Base-by-base conservation (phyloP, 345 rosid species). In the Sisymbrium irio region DNA sequence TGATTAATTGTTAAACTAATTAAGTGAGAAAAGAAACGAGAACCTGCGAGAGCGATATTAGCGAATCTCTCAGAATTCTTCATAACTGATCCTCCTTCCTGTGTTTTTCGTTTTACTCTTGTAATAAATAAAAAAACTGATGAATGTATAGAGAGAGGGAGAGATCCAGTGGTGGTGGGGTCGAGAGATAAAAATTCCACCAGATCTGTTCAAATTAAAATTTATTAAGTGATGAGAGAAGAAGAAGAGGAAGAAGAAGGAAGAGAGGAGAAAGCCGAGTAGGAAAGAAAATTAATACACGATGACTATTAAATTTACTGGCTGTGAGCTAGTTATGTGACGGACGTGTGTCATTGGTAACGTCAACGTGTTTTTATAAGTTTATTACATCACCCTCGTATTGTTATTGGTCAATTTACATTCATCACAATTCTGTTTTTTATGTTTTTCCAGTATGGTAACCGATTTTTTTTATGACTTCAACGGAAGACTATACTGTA, bases 31-130 rank as follows among this genome's bases (percentile, higher is more conserved):
- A 46, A 3, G 5, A 36, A 50, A 74, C 2, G 72, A 57, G 75
- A 60, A 93, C 98, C 98, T 89, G 88, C 97, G 68, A 93, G 88
- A 42, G 90, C 93, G 40, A 84, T 59, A 80, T 89, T 90, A 2
- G 98, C 92, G 13, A 90, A 42, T 71, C 87, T 88, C 78, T 93
- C 98, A 61, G 81, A 56, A 74, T 83, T 91, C 88, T 88, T 94
- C 97, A 91, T 91, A 19, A 67, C n/a, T 74, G 62, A 9, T 64
- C 55, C 47, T 64, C 55, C 39, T 44, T 64, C 55, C 39, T 44
- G 27, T 39, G 65, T 61, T 32, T 32, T 27, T 9, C 62, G 78
- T 59, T 66, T 47, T 20, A 59, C 78, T 49, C 78, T 59, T 59
- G 45, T 58, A 39, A n/a, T n/a, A 37, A 27, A 27, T 19, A 27